Evolutionary conservation across 805 yeast species (phyloP), one percentile per base, ranked within the genome.

Genomic region (Suhomyces prunicola): DNA sequence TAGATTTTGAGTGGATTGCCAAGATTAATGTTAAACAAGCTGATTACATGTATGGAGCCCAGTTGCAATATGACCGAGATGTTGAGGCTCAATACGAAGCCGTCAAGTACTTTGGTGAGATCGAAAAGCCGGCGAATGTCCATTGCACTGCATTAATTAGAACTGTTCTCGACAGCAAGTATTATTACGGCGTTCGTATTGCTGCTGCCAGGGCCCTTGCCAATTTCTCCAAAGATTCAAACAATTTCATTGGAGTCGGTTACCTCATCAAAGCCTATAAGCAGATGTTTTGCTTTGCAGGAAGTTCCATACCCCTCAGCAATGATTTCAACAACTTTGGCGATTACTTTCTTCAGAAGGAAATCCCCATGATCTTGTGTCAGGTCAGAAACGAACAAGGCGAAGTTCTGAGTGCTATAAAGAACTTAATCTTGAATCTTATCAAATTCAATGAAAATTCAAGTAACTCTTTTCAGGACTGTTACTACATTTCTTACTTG

Each of bases 1-100:
- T 97, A 0, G 99, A 94, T 67, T 88, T 87, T 62, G 99, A 94
- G 67, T 94, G 99, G 99, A 87, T 94, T 48, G 90, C 96, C 55
- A 83, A 82, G 58, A 76, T 90, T 22, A 79, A 84, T 54, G 83
- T 94, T 33, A 89, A 86, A 60, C 97, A 92, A 69, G 96, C 97
- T 0, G 97, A 91, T 61, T 88, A 90, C 64, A 94, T 94, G 97
- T 94, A 82, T 66, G 88, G 90, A 0, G 89, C 98, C 0, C 99
- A 94, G 64, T 72, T 94, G 29, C 94, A 89, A 60, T 96, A 91
- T 65, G 99, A 94, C 69, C 74, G 97, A 56, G 99, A 94, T 64
- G 96, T 94, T 17, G 97, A 91, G 55, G 99, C 99, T 0, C 99
- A 94, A 63, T 70, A 84, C 44, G 97, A 90, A 50, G 90, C 97